These are phyloP conservation scores for Stachybotrys echinatus DNA, from an alignment of 2,329 filamentous ascomycete species.

Conservation along the genomic window DNA sequence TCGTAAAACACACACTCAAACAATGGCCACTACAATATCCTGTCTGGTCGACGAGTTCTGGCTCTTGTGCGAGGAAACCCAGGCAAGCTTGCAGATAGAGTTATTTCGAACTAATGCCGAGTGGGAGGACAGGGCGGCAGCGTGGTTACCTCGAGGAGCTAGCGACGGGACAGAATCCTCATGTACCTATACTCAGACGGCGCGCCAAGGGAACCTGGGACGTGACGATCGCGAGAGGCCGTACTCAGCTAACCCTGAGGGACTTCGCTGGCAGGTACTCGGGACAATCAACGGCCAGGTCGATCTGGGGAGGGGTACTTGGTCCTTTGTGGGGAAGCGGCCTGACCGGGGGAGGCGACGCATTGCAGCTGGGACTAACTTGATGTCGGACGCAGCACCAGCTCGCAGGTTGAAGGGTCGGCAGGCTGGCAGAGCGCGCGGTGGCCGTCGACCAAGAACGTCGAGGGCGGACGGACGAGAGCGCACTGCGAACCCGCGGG, in stretches of 20 bases:
- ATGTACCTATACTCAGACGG: neutral
- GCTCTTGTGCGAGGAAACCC: too few species aligned
- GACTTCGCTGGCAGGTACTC: neutral
- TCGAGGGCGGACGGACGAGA: too few species aligned
- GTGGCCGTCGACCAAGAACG: too few species aligned
- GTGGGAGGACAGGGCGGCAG: neutral
- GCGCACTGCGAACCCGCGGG: too few species aligned
- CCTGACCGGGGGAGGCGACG: neutral
- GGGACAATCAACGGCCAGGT: neutral
- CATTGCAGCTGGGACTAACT: neutral
- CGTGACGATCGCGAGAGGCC: neutral
- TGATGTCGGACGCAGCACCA: neutral
- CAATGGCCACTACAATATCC: too few species aligned
- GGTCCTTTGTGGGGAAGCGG: neutral
- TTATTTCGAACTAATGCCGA: too few species aligned
- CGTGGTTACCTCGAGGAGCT: neutral
- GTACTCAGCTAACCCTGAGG: neutral
- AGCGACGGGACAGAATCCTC: neutral
- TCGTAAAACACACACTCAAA: too few species aligned
- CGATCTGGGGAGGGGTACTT: neutral
- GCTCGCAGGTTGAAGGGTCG: too few species aligned
- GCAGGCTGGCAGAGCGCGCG: too few species aligned
- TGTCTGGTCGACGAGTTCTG: too few species aligned
- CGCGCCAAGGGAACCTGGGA: neutral
- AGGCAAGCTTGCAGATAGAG: too few species aligned